Conservation (phyloP, 2,329 filamentous ascomycete genomes). For the Penicillium capsulatum region DNA sequence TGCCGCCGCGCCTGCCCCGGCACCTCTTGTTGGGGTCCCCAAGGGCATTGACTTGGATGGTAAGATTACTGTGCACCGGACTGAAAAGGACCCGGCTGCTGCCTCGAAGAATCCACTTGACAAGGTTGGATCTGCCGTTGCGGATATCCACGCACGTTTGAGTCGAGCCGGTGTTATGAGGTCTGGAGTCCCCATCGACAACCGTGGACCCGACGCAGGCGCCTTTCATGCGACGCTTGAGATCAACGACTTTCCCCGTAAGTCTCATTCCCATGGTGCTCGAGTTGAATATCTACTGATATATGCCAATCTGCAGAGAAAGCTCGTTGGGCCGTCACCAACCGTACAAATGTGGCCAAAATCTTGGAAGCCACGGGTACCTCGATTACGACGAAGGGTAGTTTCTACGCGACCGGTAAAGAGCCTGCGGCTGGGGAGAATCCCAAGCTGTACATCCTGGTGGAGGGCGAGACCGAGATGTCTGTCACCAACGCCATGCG, state of each 20-base stretch:
- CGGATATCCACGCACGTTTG: constrained; percentile 83
- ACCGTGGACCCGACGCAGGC: constrained; percentile 94
- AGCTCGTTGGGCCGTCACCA: constrained; percentile 96
- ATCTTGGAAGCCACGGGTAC: constrained; percentile 92
- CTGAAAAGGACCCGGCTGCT: constrained; percentile 53
- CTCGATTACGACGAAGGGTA: constrained; percentile 96
- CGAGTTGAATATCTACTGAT: constrained; percentile 9
- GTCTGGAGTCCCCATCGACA: constrained; percentile 91
- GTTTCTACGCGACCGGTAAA: constrained; percentile 78
- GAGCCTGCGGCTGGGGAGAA: constrained; percentile 69
- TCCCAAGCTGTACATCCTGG: constrained; percentile 95
- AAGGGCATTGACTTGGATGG: constrained; percentile 60
- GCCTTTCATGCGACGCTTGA: constrained; percentile 95
- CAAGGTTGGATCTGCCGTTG: constrained; percentile 84
- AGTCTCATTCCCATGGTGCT: constrained; percentile 26
- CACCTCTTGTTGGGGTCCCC: constrained; percentile 43
- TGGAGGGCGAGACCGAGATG: constrained; percentile 94
- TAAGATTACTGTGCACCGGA: constrained; percentile 69
- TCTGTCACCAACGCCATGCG: constrained; percentile 86
- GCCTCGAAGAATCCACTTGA: constrained; percentile 65
- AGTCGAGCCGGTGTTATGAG: constrained; percentile 86
- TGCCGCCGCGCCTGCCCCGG: constrained; percentile 48
- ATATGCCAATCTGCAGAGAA: constrained; percentile 56
- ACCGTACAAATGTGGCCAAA: constrained; percentile 96
- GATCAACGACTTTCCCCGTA: constrained; percentile 95